Evolutionary conservation across 1,139 yeast species (phyloP), one percentile per base, ranked within the genome.

Genomic region (Yamadazyma oceani): DNA sequence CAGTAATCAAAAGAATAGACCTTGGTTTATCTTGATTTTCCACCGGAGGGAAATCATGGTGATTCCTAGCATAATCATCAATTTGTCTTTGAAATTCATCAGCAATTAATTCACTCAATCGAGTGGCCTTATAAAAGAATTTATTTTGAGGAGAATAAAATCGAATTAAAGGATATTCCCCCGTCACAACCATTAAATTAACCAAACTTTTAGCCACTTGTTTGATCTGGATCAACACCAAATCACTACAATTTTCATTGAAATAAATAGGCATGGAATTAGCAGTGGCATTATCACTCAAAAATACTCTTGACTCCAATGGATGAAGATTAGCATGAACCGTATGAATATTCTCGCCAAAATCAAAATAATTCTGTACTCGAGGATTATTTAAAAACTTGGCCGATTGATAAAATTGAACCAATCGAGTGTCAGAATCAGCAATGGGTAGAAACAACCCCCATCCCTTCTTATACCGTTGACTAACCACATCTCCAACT

Each of bases 101-200:
- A 0, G 97, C 97, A 35, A 92, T 71, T 60, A 84, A 68, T 51
- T 75, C 81, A 1, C 96, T 85, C 16, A 89, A 64, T 24, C 79
- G 62, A 4, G 84, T 70, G 0, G 95, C 87, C 24, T 70, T 72
- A 46, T 66, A 64, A 27, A 47, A 47, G 34, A 65, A 58, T 2
- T 65, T 57, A 16, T 74, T 72, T 36, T 69, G 69, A 9, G 83
- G 80, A 2, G 73, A 59, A 55, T 79, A 81, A 60, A 80, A 88
- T 45, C 98, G 71, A 24, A 92, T 78, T 33, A 85, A 75, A 2
- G 98, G 98, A 52, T 85, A 86, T 55, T 90, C 97, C 11, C 95
- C 95, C 2, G 94, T 79, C 8, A 85, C 57, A 3, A 85, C 78
- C 69, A 95, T 85, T 24, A 86, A 53, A 46, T 83, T 80, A 25